These are phyloP conservation scores for Alternaria novae-zelandiae DNA, from an alignment of 2,329 filamentous ascomycete genomes.

Conservation along the genomic window DNA sequence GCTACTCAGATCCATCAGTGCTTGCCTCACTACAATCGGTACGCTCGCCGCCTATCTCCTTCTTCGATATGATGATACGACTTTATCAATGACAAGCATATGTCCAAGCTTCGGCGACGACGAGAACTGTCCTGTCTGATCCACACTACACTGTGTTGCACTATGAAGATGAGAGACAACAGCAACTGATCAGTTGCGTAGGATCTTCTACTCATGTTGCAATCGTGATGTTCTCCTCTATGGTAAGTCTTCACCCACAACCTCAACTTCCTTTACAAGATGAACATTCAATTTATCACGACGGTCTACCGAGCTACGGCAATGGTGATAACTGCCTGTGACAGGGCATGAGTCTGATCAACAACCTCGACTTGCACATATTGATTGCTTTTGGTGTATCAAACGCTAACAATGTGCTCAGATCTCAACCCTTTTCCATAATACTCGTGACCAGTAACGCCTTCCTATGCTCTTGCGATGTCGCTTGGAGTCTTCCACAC, in stretches of 20 bases:
- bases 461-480: not conserved
- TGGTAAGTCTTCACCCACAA: not conserved
- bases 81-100: constrained; percentile 92
- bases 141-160: constrained; percentile 7
- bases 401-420: constrained; percentile 13
- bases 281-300: constrained; percentile 67
- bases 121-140: constrained; percentile 50
- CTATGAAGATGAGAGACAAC: not conserved
- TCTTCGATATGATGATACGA: constrained; percentile 75
- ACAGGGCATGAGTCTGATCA: constrained; percentile 65
- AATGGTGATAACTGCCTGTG: constrained; percentile 82
- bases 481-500: not conserved
- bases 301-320: constrained; percentile 85
- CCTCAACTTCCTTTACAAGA: constrained; percentile 31
- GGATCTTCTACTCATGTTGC: not conserved
- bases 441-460: not conserved
- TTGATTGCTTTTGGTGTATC: not conserved
- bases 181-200: constrained; percentile 15
- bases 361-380: not conserved
- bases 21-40: constrained; percentile 23
- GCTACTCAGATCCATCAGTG: constrained; percentile 3
- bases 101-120: constrained; percentile 78
- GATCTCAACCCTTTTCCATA: not conserved
- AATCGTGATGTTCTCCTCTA: not conserved
- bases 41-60: constrained; percentile 18